These are phyloP conservation scores for Diversispora epigaea DNA, from an alignment of 192 early-diverging fungal genomes.

Conservation along the genomic window DNA sequence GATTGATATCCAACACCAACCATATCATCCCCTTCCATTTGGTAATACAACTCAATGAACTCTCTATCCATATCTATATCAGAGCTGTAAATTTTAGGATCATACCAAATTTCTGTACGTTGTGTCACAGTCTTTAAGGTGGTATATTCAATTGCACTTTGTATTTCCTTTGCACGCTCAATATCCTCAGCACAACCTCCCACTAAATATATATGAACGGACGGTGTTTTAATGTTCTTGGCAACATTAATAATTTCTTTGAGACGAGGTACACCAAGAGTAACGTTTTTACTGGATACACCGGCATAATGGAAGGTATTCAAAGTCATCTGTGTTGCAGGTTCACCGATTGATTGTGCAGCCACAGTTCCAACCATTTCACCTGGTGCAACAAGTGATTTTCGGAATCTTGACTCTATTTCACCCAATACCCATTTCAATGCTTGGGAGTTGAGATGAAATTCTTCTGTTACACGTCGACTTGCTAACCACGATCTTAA, in stretches of 20 bases:
- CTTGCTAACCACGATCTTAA: conserved; percentile 77
- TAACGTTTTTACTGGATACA: conserved; percentile 96
- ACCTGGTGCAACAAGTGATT: conserved; percentile 86
- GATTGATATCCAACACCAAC: conserved; percentile 56
- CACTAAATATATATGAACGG: conserved; percentile 73
- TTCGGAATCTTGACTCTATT: conserved; percentile 88
- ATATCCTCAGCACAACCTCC: conserved; percentile 70
- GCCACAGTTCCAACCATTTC: conserved; percentile 99
- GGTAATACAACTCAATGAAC: conserved; percentile 82
- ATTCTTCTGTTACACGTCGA: conserved; percentile 87
- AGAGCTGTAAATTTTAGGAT: conserved; percentile 81
- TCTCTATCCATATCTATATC: conserved; percentile 85
- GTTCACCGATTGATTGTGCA: conserved; percentile 99
- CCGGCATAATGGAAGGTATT: conserved; percentile 99
- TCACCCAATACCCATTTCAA: conserved; percentile 96
- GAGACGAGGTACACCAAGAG: conserved; percentile 95
- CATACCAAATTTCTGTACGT: conserved; percentile 93
- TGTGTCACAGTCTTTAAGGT: conserved; percentile 82
- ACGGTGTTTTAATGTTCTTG: conserved; percentile 93
- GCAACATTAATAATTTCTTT: conserved; percentile 99
- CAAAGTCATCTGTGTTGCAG: conserved; percentile 98
- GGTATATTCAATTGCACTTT: conserved; percentile 87
- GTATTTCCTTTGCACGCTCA: conserved; percentile 85
- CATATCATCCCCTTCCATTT: conserved; percentile 79
- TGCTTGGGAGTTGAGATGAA: conserved; percentile 79